A percentile compares a stretch with the other conserved stretches of the same genome.
These are phyloP conservation scores for Talaromyces sp. DNA, from an alignment of 2,329 filamentous ascomycete species.

Conservation along the genomic window DNA sequence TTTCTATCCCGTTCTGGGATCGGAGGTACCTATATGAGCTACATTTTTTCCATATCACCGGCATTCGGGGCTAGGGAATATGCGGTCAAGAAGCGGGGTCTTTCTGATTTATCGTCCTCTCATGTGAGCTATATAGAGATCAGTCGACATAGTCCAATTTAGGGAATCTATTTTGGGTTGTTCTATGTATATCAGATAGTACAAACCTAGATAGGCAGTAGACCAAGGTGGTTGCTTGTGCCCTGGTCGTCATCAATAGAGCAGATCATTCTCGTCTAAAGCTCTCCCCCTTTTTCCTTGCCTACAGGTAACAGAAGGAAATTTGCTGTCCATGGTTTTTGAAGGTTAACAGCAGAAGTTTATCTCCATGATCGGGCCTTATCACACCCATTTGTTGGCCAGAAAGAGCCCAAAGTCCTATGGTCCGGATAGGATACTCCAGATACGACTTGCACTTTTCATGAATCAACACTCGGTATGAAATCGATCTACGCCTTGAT, in stretches of 20 bases:
- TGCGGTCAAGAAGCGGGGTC: slow-evolving; percentile 6
- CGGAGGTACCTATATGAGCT: neutral
- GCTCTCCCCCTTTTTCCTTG: neutral
- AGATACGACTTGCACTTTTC: neutral
- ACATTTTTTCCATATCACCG: neutral
- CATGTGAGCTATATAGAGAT: neutral
- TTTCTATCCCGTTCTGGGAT: neutral
- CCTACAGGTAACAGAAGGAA: neutral
- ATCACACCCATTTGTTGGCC: neutral
- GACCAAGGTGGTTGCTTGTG: neutral
- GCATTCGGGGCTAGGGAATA: neutral
- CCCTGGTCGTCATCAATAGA: neutral
- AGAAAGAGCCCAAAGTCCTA: neutral
- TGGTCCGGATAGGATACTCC: neutral
- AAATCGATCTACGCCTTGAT: neutral
- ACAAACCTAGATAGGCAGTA: slow-evolving; percentile 4
- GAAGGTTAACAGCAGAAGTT: too few relatives aligned
- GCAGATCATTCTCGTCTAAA: too few relatives aligned
- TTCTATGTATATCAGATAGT: neutral
- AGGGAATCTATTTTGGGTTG: neutral
- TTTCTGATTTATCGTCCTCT: neutral
- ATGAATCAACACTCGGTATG: neutral
- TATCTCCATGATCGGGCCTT: neutral
- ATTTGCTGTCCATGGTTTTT: neutral
- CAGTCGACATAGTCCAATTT: neutral